phyloP scores from a whole-genome alignment of 2,329 filamentous ascomycete species.

The Penicillium sp. region DNA sequence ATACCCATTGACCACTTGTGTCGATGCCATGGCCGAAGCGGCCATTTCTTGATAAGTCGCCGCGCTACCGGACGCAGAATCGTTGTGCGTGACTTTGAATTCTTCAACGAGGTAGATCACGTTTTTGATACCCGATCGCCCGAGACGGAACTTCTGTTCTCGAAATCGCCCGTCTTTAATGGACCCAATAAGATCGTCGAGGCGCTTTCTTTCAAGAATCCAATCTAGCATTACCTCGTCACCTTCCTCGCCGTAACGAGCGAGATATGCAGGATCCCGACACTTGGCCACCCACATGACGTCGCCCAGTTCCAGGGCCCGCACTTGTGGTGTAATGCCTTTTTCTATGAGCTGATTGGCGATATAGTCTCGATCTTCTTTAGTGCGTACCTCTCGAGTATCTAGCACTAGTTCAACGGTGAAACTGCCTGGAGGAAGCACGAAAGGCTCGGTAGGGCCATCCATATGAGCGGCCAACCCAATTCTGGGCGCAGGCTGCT shows the following conservation, averaged over 20 bases:
- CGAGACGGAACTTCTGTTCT: conserved; percentile 82
- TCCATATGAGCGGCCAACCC: conserved; percentile 20
- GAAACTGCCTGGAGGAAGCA: conserved; percentile 69
- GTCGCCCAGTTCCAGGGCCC: conserved; percentile 74
- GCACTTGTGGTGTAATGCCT: conserved; percentile 69
- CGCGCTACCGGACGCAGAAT: conserved; percentile 50
- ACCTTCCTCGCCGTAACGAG: conserved; percentile 59
- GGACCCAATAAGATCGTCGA: conserved; percentile 79
- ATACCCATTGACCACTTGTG: conserved; percentile 78
- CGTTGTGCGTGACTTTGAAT: conserved; percentile 63
- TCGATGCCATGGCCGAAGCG: conserved; percentile 74
- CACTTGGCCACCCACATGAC: conserved; percentile 80
- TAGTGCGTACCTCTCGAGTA: conserved; percentile 74
- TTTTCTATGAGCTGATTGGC: conserved; percentile 72
- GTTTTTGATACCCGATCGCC: conserved; percentile 73
- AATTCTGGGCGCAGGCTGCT: background rate
- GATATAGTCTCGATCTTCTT: conserved; percentile 77
- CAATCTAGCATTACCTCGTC: conserved; percentile 78
- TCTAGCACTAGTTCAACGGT: conserved; percentile 76
- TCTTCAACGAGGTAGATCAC: conserved; percentile 82
- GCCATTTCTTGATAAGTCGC: conserved; percentile 69
- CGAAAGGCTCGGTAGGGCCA: conserved; percentile 61
- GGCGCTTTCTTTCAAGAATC: conserved; percentile 79
- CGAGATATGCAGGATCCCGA: conserved; percentile 63
- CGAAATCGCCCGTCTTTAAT: conserved; percentile 84